Conservation (phyloP, 345 rosid species). For the Populus alba region DNA sequence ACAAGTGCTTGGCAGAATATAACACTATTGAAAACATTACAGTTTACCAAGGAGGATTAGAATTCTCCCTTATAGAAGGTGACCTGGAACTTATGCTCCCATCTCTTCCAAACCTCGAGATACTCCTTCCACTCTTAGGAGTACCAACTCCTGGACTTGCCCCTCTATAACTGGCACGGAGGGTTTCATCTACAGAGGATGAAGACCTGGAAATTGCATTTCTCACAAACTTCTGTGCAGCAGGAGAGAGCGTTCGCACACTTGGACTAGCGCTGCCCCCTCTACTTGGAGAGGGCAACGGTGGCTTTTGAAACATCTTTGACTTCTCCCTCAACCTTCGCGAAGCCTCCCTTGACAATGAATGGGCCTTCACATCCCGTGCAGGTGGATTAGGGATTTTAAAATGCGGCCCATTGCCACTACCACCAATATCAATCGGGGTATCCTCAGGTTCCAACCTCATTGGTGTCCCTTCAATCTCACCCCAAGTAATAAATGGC, state of each 20-base stretch:
- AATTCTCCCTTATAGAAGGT: constrained; percentile 61
- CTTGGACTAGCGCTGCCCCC: constrained; percentile 97
- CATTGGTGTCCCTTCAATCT: constrained; percentile 94
- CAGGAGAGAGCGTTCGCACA: constrained; percentile 75
- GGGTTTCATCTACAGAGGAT: constrained; percentile 87
- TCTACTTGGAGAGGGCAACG: constrained; percentile 79
- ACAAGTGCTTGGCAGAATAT: not conserved
- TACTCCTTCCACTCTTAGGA: constrained; percentile 73
- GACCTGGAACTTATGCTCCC: constrained; percentile 37
- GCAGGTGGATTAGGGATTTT: constrained; percentile 66
- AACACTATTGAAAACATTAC: not conserved
- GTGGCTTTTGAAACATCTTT: constrained; percentile 82
- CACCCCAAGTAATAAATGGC: constrained; percentile 97
- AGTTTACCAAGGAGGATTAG: constrained; percentile 52
- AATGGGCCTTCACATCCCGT: constrained; percentile 82
- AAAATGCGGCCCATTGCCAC: constrained; percentile 77
- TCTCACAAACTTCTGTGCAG: constrained; percentile 93
- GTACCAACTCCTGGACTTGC: constrained; percentile 65
- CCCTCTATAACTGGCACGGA: constrained; percentile 92
- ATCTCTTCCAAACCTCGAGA: constrained; percentile 80
- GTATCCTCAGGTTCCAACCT: constrained; percentile 87
- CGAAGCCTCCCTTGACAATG: constrained; percentile 86
- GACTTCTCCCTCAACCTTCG: constrained; percentile 76
- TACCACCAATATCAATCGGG: constrained; percentile 85
- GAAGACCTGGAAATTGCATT: constrained; percentile 77